A percentile compares a stretch with the other conserved stretches of the same genome.
Conservation (phyloP, 148 eudicot genomes). For the Rhododendron ferrugineum region DNA sequence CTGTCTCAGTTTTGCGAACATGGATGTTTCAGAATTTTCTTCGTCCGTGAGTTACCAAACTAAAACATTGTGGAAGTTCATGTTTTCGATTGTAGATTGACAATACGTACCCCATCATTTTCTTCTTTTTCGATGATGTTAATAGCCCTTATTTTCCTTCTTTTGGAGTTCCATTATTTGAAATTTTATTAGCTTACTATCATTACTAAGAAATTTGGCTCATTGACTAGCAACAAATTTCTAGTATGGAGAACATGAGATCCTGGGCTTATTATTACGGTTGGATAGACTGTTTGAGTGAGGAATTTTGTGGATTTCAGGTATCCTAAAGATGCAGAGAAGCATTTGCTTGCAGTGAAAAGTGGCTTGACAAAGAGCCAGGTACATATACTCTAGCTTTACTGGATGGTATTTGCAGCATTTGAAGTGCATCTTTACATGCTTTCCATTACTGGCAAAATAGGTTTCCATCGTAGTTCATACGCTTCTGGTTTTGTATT, state of each 20-base stretch:
- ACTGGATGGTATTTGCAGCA: background rate
- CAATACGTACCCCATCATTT: background rate
- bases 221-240: background rate
- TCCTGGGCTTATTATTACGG: background rate
- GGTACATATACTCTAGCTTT: conserved; percentile 29
- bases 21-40: conserved; percentile 99
- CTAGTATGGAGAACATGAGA: background rate
- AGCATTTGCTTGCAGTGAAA: conserved; percentile 79
- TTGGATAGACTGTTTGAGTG: background rate
- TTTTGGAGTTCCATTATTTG: background rate
- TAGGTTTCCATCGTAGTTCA: background rate
- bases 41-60: conserved; percentile 61
- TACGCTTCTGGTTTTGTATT: background rate
- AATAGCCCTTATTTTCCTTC: too few species aligned
- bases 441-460: background rate
- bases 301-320: conserved; percentile 31
- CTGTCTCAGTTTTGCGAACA: conserved; percentile 83
- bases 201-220: too few species aligned
- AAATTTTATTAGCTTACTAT: background rate
- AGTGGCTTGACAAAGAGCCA: conserved; percentile 92
- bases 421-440: background rate
- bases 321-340: conserved; percentile 94
- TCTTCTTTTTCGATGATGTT: background rate
- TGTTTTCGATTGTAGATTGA: background rate
- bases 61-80: background rate